phyloP scores from a whole-genome alignment of 176 grass and related monocot species.

The Hordeum vulgare region MorexV3_pseudomolecules_assembly NC_058519.1:98946985-98947484 shows the following conservation, averaged over 20 bases:
- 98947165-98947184: constrained; percentile 30
- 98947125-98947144: constrained; percentile 45
- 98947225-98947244: constrained; percentile 66
- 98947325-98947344: neutral
- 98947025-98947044: constrained; percentile 58
- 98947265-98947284: constrained; percentile 33
- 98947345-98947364: neutral
- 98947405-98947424: neutral
- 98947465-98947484: neutral
- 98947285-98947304: neutral
- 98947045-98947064: constrained; percentile 42
- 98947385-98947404: neutral
- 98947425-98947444: neutral
- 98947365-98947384: neutral
- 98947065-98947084: neutral
- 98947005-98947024: constrained; percentile 37
- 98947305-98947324: neutral
- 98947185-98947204: constrained; percentile 35
- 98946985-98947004: neutral
- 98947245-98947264: constrained; percentile 37
- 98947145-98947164: constrained; percentile 3
- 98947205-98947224: constrained; percentile 14
- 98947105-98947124: neutral
- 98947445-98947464: neutral
- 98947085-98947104: neutral